Conservation (phyloP, 2,329 filamentous ascomycete genomes). For the Aspergillus sp. region DNA sequence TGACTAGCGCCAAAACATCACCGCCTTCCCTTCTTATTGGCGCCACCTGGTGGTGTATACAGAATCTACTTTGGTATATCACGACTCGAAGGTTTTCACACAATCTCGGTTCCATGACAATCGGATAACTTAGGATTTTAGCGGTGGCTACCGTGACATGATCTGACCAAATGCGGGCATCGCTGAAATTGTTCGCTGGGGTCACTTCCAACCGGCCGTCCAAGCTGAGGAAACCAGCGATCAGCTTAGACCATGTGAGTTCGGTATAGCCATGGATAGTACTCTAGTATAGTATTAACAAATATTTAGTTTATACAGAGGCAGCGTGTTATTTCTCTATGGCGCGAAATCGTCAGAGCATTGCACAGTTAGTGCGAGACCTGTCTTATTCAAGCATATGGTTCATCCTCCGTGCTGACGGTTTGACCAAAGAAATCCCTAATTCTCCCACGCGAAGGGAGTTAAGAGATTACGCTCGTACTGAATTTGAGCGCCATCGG, state of each 20-base stretch:
- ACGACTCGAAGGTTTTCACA: not conserved
- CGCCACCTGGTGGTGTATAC: not conserved
- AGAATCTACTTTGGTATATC: not conserved
- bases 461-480: slow-evolving; percentile 42
- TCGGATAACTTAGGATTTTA: not conserved
- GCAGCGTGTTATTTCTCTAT: slow-evolving; percentile 44
- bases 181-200: slow-evolving; percentile 28
- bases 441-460: slow-evolving; percentile 42
- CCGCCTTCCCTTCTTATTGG: slow-evolving; percentile 10
- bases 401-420: not conserved
- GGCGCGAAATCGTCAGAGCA: slow-evolving; percentile 43
- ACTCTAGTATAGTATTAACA: slow-evolving; percentile 6
- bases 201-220: slow-evolving; percentile 31
- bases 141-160: slow-evolving; percentile 2
- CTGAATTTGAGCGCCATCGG: slow-evolving; percentile 46
- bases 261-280: not conserved
- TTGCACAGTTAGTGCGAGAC: slow-evolving; percentile 34
- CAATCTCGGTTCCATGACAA: not conserved
- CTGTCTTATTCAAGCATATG: not conserved
- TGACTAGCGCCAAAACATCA: not conserved
- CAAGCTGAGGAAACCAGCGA: slow-evolving; percentile 35
- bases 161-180: slow-evolving; percentile 28
- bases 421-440: slow-evolving; percentile 34
- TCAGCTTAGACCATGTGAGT: slow-evolving; percentile 42
- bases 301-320: slow-evolving; percentile 41